A percentile compares a stretch with the other conserved stretches of the same genome.
Conservation (phyloP, 805 yeast species). For the Tetrapisispora taiwanensis region DNA sequence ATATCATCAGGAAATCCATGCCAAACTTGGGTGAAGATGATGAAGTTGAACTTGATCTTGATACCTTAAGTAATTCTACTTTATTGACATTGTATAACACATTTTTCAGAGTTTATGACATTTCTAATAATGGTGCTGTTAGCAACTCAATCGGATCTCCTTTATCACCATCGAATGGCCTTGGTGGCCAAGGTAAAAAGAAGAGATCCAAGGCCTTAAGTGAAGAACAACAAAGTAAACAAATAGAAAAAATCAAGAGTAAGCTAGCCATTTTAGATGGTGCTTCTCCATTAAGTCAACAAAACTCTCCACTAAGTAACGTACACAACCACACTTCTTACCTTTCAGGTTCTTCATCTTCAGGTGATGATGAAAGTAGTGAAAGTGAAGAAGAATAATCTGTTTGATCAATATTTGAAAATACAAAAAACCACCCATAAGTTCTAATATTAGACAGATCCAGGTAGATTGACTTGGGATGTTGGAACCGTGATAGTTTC, state of each 20-base stretch:
- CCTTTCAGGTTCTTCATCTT: slow-evolving; percentile 18
- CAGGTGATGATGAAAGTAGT: slow-evolving; percentile 49
- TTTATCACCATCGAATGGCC: slow-evolving; percentile 21
- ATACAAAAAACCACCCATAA: too few relatives aligned
- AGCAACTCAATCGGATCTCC: slow-evolving; percentile 10
- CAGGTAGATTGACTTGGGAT: too few relatives aligned
- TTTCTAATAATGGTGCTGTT: slow-evolving; percentile 9
- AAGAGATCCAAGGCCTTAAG: slow-evolving; percentile 48
- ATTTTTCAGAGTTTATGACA: slow-evolving; percentile 46
- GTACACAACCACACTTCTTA: slow-evolving; percentile 5
- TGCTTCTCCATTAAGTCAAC: slow-evolving; percentile 37
- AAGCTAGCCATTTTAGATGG: slow-evolving; percentile 65
- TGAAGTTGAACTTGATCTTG: slow-evolving; percentile 94
- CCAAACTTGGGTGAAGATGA: slow-evolving; percentile 57
- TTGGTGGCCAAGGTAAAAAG: slow-evolving; percentile 20
- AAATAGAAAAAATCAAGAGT: slow-evolving; percentile 61
- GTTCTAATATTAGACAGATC: too few relatives aligned
- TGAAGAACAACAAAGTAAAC: slow-evolving; percentile 56
- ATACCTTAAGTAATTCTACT: slow-evolving; percentile 76
- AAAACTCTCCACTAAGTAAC: slow-evolving; percentile 31
- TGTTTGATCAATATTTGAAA: too few relatives aligned
- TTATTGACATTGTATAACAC: slow-evolving; percentile 74
- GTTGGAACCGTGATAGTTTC: too few relatives aligned
- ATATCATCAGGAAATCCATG: slow-evolving; percentile 72
- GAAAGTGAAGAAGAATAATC: slow-evolving; percentile 63